Evolutionary conservation across 202 grass and related monocot species (phyloP), one percentile per base, ranked within the genome.

Genomic region (Dendrocalamus latiflorus): DNA sequence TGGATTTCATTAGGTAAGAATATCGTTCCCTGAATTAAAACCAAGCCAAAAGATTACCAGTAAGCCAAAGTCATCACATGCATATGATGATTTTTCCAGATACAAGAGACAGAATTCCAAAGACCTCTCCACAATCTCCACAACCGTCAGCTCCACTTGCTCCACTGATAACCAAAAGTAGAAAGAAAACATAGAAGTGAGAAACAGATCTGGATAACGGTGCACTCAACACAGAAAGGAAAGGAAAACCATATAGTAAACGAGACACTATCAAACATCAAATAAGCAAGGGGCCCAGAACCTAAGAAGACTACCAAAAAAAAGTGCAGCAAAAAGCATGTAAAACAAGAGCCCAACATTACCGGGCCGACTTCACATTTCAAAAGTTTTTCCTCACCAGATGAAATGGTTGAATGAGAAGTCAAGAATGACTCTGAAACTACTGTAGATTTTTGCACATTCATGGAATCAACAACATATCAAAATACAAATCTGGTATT

Each of bases 11-110:
- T 59, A 70, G 54, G 47, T 42, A 57, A 57, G 11, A 75, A 79
- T 8, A 18, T 65, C 28, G 43, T 30, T 2, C n/a, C 38, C 38
- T 38, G 50, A 78, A 77, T 51, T 74, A 53, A 66, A 84, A 77
- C 21, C 41, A 93, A 83, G 51, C 15, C 21, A 43, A 59, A 48
- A 66, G 47, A 71, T 56, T 88, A 98, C 92, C 85, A 88, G 80
- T 83, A 95, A 91, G 39, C 90, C 83, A 62, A 93, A 90, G 83
- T 95, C 95, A 83, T 95, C 89, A 68, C 85, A 86, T 45, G 77
- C 86, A 64, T 80, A 91, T 28, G 87, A 84, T 84, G 95, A 98
- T 87, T 88, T 91, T 86, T 98, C 95, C 5, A 98, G 82, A 88
- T 81, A 82, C 22, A 85, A 63, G 70, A 98, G 82, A 81, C 82